phyloP scores from a whole-genome alignment of 75 land plant genomes.

The Larix kaempferi region DNA sequence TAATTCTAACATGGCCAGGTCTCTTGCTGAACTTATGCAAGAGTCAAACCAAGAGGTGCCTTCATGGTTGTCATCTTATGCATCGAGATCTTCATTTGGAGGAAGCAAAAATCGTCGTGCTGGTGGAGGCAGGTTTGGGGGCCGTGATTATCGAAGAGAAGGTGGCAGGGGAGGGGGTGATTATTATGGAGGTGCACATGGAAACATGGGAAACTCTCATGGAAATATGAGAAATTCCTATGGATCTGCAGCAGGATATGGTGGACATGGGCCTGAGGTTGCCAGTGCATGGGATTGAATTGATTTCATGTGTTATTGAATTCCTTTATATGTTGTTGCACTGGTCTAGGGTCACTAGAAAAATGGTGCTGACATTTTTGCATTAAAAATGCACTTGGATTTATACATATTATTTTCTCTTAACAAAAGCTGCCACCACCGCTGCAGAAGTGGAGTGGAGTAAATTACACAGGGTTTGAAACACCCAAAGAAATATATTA shows the following conservation, averaged over 20 bases:
- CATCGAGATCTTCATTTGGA: conserved; percentile 38
- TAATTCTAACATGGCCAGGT: conserved; percentile 34
- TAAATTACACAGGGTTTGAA: conserved; percentile 2
- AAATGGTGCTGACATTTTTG: conserved; percentile 2
- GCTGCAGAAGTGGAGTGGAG: conserved; percentile 4
- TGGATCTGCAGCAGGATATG: conserved; percentile 5
- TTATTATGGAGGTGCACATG: conserved; percentile 7
- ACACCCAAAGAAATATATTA: conserved; percentile 5
- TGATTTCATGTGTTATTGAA: background rate
- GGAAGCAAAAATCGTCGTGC: conserved; percentile 41
- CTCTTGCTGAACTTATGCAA: conserved; percentile 41
- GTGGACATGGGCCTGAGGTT: conserved; percentile 5
- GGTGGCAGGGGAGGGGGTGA: conserved; percentile 13
- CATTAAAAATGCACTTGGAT: conserved; percentile 4
- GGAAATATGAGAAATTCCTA: background rate
- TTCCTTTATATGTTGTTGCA: conserved; percentile 2
- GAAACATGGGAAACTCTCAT: background rate
- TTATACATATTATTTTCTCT: conserved; percentile 4
- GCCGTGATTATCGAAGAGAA: conserved; percentile 72
- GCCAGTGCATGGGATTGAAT: conserved; percentile 32
- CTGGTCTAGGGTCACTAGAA: conserved; percentile 10
- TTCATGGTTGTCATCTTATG: conserved; percentile 35
- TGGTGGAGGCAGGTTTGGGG: conserved; percentile 77
- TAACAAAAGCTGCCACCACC: background rate
- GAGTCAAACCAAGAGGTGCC: conserved; percentile 59